Evolutionary conservation across 192 early-diverging fungal genomes (phyloP).

Genomic region (Thoreauomyces humboldtii): DNA sequence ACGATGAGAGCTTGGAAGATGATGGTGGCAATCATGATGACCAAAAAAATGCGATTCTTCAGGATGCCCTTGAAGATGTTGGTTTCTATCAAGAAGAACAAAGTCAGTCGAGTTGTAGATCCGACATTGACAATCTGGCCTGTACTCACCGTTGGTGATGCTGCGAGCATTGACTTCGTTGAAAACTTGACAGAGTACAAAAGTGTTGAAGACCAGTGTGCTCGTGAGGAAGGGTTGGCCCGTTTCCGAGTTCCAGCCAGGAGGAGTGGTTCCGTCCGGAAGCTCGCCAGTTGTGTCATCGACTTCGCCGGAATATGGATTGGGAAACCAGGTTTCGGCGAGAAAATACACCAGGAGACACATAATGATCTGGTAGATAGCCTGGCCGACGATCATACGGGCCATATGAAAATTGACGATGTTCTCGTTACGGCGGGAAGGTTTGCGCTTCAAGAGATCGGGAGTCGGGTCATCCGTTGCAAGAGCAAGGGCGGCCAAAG

Average conservation of each 20-base stretch:
- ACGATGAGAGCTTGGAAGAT: conserved; percentile 85
- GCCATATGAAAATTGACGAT: conserved; percentile 88
- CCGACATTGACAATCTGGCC: conserved; percentile 27
- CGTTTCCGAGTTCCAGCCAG: conserved; percentile 16
- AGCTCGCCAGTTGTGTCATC: neutral
- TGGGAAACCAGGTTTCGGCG: conserved; percentile 5
- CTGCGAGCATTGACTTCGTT: conserved; percentile 91
- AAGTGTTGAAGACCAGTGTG: conserved; percentile 91
- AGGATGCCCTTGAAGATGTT: conserved; percentile 85
- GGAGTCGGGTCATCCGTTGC: conserved; percentile 91
- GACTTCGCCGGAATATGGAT: neutral
- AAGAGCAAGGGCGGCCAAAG: conserved; percentile 93
- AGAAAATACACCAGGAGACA: conserved; percentile 51
- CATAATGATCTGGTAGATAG: conserved; percentile 81
- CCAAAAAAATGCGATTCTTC: conserved; percentile 76
- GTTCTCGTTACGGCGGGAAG: conserved; percentile 68
- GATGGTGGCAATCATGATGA: conserved; percentile 74
- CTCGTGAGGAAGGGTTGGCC: conserved; percentile 11
- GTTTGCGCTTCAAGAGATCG: conserved; percentile 76
- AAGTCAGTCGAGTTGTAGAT: neutral
- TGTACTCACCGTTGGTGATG: conserved; percentile 62
- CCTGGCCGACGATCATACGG: conserved; percentile 89
- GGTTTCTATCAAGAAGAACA: conserved; percentile 42
- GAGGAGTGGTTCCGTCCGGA: conserved; percentile 19
- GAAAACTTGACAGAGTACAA: conserved; percentile 93